These are phyloP conservation scores for Carex arenaria DNA, from an alignment of 202 grass and related monocot species.

Conservation along the genomic window DNA sequence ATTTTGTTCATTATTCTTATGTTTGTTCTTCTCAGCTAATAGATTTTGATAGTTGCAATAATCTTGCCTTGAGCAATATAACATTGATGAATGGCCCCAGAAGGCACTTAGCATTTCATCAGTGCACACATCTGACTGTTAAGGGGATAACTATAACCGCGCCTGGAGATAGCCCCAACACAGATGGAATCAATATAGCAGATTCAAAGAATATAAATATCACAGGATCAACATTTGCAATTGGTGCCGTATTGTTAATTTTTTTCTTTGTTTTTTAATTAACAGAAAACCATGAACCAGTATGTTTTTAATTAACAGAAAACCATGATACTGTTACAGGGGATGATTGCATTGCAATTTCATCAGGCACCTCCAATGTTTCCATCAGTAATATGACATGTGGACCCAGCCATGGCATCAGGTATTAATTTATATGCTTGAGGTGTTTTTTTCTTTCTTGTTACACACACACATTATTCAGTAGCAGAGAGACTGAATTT, in stretches of 20 bases:
- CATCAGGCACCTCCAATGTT: slow-evolving; percentile 27
- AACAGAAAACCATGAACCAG: background rate
- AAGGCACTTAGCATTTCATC: slow-evolving; percentile 47
- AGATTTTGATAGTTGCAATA: slow-evolving; percentile 29
- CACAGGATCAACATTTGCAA: background rate
- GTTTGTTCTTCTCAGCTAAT: slow-evolving; percentile 30
- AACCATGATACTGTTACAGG: slow-evolving; percentile 25
- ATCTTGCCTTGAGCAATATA: slow-evolving; percentile 29
- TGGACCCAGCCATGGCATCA: slow-evolving; percentile 74
- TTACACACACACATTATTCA: background rate
- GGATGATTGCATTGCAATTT: slow-evolving; percentile 67
- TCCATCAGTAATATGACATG: slow-evolving; percentile 27
- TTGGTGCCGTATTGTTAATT: background rate
- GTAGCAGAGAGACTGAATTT: slow-evolving; percentile 20
- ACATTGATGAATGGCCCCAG: slow-evolving; percentile 31
- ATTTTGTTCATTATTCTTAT: background rate
- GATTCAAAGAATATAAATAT: slow-evolving; percentile 23
- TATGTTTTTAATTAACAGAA: background rate
- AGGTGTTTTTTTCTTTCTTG: background rate
- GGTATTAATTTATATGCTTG: slow-evolving; percentile 23
- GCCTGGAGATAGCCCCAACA: slow-evolving; percentile 61
- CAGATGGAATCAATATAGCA: slow-evolving; percentile 51
- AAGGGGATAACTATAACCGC: slow-evolving; percentile 26
- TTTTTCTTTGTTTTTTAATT: too few species aligned
- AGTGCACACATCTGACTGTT: slow-evolving; percentile 27